phyloP scores from a whole-genome alignment of 164 flowering plant species.

The Umbellularia californica region DNA sequence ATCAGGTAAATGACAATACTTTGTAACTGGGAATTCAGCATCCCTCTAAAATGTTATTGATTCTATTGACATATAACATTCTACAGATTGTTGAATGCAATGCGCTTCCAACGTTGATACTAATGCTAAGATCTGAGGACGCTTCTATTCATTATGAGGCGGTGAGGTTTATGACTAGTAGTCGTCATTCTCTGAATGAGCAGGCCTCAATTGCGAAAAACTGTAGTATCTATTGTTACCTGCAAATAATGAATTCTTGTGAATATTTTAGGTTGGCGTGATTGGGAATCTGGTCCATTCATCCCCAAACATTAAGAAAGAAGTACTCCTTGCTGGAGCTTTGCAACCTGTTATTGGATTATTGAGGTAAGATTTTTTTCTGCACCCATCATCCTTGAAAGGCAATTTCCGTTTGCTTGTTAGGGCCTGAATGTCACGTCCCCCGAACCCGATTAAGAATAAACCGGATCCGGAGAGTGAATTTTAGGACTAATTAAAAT shows the following conservation, averaged over 20 bases:
- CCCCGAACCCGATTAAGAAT: no score
- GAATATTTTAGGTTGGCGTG: constrained; percentile 77
- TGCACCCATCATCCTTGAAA: neutral
- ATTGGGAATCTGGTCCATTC: constrained; percentile 98
- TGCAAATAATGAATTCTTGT: neutral
- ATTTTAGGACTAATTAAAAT: no score
- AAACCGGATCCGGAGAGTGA: no score
- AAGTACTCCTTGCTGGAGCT: constrained; percentile 94
- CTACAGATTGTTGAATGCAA: constrained; percentile 94
- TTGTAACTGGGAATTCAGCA: neutral
- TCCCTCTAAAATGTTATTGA: neutral
- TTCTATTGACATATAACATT: neutral
- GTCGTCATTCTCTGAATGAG: neutral
- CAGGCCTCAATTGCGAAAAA: neutral
- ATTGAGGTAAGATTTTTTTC: constrained; percentile 48
- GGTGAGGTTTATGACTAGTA: constrained; percentile 33
- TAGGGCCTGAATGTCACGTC: no score
- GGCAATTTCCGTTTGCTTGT: neutral
- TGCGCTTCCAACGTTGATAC: constrained; percentile 86
- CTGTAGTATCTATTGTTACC: neutral
- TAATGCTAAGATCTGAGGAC: constrained; percentile 95
- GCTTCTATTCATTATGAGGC: constrained; percentile 97
- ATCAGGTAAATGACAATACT: constrained; percentile 48
- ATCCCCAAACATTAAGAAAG: constrained; percentile 89
- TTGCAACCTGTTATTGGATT: constrained; percentile 93